Percentiles rank a stretch among this genome's conserved stretches.
Evolutionary conservation across 2,329 filamentous ascomycete genomes (phyloP).

Genomic region (Epicoccum nigrum): DNA sequence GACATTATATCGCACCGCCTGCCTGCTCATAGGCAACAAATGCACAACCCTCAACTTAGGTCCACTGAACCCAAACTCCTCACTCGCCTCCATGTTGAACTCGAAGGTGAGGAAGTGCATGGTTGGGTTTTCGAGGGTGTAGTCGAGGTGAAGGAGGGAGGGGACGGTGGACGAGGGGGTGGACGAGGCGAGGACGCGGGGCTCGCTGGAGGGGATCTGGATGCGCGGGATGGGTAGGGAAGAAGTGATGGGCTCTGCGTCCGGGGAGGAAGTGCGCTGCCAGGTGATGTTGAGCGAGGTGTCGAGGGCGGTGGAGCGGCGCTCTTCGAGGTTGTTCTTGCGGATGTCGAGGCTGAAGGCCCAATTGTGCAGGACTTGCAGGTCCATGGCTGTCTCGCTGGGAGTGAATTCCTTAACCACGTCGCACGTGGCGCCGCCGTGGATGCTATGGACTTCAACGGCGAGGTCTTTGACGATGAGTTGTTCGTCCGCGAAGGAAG

Average conservation of each 20-base stretch:
- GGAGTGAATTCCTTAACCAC: constrained; percentile 40
- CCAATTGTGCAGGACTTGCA: constrained; percentile 73
- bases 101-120: constrained; percentile 95
- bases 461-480: constrained; percentile 68
- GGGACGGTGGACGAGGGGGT: constrained; percentile 39
- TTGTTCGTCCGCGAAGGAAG: constrained; percentile 74
- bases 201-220: constrained; percentile 80
- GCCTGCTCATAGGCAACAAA: constrained; percentile 79
- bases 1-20: constrained; percentile 75
- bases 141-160: constrained; percentile 54
- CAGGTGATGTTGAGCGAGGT: constrained; percentile 78
- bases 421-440: constrained; percentile 66
- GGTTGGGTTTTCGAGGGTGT: constrained; percentile 90
- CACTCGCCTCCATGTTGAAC: constrained; percentile 87
- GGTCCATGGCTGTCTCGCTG: constrained; percentile 56
- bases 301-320: constrained; percentile 75
- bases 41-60: constrained; percentile 81
- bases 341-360: constrained; percentile 76
- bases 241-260: constrained; percentile 48
- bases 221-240: constrained; percentile 79
- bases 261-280: constrained; percentile 61
- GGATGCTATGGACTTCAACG: constrained; percentile 65
- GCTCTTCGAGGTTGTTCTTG: constrained; percentile 81
- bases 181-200: constrained; percentile 72
- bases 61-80: constrained; percentile 91